Conservation (phyloP, 306 rosid genomes). For the Citrullus amarus region DNA sequence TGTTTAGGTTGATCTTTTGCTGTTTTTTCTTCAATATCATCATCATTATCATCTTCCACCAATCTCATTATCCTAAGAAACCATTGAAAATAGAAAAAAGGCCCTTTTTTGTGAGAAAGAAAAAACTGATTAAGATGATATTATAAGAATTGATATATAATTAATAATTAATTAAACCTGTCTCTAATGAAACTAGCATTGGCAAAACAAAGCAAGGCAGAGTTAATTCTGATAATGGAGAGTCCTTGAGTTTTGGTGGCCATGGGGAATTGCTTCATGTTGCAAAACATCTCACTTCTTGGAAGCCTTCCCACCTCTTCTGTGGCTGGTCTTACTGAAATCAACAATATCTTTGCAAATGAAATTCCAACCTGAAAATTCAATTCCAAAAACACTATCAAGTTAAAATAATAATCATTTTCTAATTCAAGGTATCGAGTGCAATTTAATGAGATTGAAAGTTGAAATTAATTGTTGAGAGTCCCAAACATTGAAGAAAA, state of each 20-base stretch:
- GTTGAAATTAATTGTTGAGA: too few species aligned
- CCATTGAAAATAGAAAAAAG: background rate
- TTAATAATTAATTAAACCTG: constrained; percentile 24
- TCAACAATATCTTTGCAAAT: constrained; percentile 59
- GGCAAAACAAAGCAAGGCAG: constrained; percentile 75
- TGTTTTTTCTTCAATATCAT: constrained; percentile 16
- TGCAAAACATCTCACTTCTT: constrained; percentile 53
- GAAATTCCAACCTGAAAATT: constrained; percentile 53
- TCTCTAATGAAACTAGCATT: constrained; percentile 71
- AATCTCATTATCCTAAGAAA: constrained; percentile 40
- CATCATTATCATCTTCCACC: constrained; percentile 30
- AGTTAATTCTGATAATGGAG: constrained; percentile 47
- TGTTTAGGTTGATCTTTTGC: constrained; percentile 29
- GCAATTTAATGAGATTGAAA: too few species aligned
- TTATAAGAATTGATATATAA: background rate
- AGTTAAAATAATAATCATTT: too few species aligned
- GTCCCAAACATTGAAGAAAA: too few species aligned
- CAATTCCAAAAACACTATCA: too few species aligned
- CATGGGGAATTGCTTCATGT: constrained; percentile 67
- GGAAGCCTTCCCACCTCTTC: constrained; percentile 69
- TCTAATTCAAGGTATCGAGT: too few species aligned
- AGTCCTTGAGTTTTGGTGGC: constrained; percentile 53
- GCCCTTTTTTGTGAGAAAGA: background rate
- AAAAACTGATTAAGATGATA: background rate
- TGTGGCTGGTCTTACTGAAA: constrained; percentile 57